Evolutionary conservation across 257 asterid genomes (phyloP), one percentile per base, ranked within the genome.

Genomic region (Nicotiana knightiana): DNA sequence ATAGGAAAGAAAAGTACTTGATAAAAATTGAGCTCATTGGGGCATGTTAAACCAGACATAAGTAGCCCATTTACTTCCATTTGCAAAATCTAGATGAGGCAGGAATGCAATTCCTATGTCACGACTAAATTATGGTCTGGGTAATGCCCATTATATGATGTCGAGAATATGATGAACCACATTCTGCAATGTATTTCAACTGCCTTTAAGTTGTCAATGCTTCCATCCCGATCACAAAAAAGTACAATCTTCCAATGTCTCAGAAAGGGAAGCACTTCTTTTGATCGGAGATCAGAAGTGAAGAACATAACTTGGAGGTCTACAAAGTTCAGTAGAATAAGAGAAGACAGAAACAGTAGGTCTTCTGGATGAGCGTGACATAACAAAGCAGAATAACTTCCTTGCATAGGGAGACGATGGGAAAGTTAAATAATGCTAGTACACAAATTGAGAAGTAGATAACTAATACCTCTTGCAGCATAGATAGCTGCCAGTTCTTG

Each of bases 401-500:
- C 77, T 10, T 68, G 55, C 77, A 12, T 1, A 61, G 39, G 43
- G 75, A 77, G 57, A 71, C 2, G 18, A 43, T 61, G 57, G 66
- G 79, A 15, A 35, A 64, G 67, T 43, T 43, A 82, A 18, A 32
- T 43, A 81, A 33, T 79, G 76, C 77, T 32, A 65, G 33, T 37
- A 63, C 79, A 67, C 61, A 78, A 15, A 16, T 64, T 59, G 66
- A 83, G 70, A 16, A 84, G 24, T 83, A 48, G 81, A 79, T 26
- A 61, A 82, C 85, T 53, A 67, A 57, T 83, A 92, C 98, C 98
- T 88, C 97, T 87, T 82, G 94, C 93, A 28, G 97, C 98, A 88
- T 93, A 93, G 85, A 93, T 89, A 10, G 96, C 92, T 17, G 97
- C 93, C 83, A 93, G 89, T 85, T 93, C 98, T 85, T 91, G 97